Percentiles rank a stretch among this genome's conserved stretches.
Conservation (phyloP, 2,329 filamentous ascomycete species). For the Aotearoamyces nothofagi region DNA sequence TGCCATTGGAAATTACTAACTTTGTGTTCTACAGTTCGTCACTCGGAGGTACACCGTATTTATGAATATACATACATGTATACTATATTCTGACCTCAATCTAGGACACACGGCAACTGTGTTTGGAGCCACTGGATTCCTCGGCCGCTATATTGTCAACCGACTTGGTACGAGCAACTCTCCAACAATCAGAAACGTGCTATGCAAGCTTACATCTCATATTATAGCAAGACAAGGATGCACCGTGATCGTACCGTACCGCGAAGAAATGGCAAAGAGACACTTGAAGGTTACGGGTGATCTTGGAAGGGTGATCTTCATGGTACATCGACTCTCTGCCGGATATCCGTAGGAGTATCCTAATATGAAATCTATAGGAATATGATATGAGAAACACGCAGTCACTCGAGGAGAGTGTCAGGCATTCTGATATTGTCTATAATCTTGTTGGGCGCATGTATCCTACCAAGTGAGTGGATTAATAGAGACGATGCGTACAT, state of each 20-base stretch:
- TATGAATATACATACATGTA: too few relatives aligned
- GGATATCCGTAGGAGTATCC: too few relatives aligned
- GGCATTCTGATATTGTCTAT: conserved; percentile 95
- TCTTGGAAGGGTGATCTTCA: conserved; percentile 74
- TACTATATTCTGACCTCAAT: not conserved
- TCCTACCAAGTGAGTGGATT: conserved; percentile 78
- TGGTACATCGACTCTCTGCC: too few relatives aligned
- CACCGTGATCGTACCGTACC: conserved; percentile 82
- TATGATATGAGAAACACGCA: conserved; percentile 88
- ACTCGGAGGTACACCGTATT: conserved; percentile 74
- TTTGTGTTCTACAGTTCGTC: conserved; percentile 44
- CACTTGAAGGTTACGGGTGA: conserved; percentile 95
- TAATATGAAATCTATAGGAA: too few relatives aligned
- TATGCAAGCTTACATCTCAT: too few relatives aligned
- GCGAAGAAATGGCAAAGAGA: conserved; percentile 95
- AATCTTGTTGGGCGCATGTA: conserved; percentile 92
- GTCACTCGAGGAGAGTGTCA: conserved; percentile 90
- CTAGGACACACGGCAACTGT: conserved; percentile 90
- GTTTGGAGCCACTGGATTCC: conserved; percentile 90
- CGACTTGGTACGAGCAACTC: conserved; percentile 50
- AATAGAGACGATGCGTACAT: too few relatives aligned
- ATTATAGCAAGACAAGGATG: conserved; percentile 80
- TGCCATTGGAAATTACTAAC: conserved; percentile 14
- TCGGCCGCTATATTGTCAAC: conserved; percentile 96
- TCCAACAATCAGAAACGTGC: not conserved